Conservation (phyloP, 352 stramenopile genomes). For the Stephanocyclus meneghinianus region DNA sequence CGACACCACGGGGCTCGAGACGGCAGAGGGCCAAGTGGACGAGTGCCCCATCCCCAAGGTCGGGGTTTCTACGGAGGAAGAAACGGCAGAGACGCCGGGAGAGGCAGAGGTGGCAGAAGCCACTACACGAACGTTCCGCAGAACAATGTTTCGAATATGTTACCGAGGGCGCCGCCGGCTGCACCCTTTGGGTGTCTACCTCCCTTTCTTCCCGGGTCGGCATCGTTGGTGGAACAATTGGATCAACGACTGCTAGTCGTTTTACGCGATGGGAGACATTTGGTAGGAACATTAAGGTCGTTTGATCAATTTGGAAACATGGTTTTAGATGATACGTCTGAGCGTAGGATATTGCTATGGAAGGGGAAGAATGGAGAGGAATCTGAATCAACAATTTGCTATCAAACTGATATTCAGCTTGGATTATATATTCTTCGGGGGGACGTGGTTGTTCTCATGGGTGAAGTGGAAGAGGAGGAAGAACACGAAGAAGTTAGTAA, state of each 20-base stretch:
- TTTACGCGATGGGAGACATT: slow-evolving; percentile 92
- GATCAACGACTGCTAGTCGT: slow-evolving; percentile 86
- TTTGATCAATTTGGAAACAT: slow-evolving; percentile 93
- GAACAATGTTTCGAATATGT: not conserved
- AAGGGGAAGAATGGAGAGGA: slow-evolving; percentile 11
- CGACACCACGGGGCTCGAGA: not conserved
- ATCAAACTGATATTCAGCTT: slow-evolving; percentile 94
- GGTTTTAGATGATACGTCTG: slow-evolving; percentile 92
- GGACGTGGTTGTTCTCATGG: slow-evolving; percentile 84
- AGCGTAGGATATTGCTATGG: slow-evolving; percentile 57
- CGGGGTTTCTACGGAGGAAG: not conserved
- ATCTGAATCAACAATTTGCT: slow-evolving; percentile 40
- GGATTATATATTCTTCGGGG: slow-evolving; percentile 95
- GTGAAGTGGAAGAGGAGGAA: slow-evolving; percentile 71
- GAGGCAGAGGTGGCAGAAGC: not conserved
- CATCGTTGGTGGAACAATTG: slow-evolving; percentile 85
- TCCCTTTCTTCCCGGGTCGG: slow-evolving; percentile 82
- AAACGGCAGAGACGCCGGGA: not conserved
- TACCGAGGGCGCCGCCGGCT: slow-evolving; percentile 55
- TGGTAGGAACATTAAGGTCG: slow-evolving; percentile 87
- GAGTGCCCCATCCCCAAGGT: not conserved
- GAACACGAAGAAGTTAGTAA: slow-evolving; percentile 21
- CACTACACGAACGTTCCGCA: not conserved
- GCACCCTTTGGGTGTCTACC: slow-evolving; percentile 75
- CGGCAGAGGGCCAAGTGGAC: not conserved